A percentile compares a stretch with the other conserved stretches of the same genome.
These are phyloP conservation scores for Backusella liffmaniae DNA, from an alignment of 192 early-diverging fungal species.

Conservation along the genomic window DNA sequence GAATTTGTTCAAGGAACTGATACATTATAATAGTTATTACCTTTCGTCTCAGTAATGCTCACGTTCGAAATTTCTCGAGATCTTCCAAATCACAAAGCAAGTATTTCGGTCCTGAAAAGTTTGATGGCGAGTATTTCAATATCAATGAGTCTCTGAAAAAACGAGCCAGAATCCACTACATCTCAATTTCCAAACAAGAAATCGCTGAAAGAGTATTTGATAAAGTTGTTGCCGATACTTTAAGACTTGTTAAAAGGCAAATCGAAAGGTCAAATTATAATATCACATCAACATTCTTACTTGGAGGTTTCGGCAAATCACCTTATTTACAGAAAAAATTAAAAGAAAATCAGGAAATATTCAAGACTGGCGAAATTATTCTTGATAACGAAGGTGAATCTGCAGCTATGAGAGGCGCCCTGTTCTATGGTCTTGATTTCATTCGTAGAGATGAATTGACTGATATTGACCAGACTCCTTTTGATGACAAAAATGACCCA, in stretches of 20 bases:
- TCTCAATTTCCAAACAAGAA: neutral
- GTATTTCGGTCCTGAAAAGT: neutral
- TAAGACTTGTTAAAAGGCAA: neutral
- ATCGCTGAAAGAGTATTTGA: neutral
- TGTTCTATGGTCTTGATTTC: neutral
- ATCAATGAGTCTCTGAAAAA: too few species aligned
- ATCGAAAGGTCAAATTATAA: neutral
- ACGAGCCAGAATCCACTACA: too few species aligned
- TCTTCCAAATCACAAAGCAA: neutral
- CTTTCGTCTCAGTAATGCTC: neutral
- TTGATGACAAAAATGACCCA: neutral
- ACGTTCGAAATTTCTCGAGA: neutral
- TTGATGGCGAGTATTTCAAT: neutral
- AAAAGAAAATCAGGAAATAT: neutral
- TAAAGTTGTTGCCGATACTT: neutral
- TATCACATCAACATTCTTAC: neutral
- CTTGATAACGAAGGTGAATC: neutral
- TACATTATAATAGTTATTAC: neutral
- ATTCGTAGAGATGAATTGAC: neutral
- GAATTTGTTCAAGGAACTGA: neutral
- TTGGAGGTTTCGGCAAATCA: constrained; percentile 4
- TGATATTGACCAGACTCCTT: neutral
- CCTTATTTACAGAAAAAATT: neutral
- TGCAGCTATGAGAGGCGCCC: neutral
- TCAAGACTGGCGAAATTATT: neutral